Evolutionary conservation across 225 moss, liverwort and hornwort genomes (phyloP), one percentile per base, ranked within the genome.

Genomic region (Bryoerythrophyllum caledonicum): DNA sequence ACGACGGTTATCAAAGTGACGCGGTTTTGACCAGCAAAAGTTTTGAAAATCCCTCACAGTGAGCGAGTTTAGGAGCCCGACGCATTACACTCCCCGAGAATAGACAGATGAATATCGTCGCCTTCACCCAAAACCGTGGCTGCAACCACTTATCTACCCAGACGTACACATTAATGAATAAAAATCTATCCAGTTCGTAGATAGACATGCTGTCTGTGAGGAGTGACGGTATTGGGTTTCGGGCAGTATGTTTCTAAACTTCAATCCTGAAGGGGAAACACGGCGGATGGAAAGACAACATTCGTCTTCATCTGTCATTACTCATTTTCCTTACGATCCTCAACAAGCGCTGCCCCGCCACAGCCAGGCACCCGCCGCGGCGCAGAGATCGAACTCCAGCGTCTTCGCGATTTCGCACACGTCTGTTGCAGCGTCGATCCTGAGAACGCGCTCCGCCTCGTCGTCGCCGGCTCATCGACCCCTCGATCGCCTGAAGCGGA

Each of bases 351-450:
- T 49, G 48, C 48, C 35, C n/a, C 58, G 63, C 83, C 76, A 72
- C 67, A 72, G 79, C 79, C 72, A 76, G 71, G 38, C 51, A 20
- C 68, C n/a, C n/a, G n/a, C n/a, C n/a, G n/a, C n/a, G n/a, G n/a
- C n/a, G n/a, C n/a, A n/a, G 26, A 23, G 25, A 63, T 67, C 63
- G 24, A 43, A 72, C 63, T 24, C 59, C 63, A 59, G 63, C 64
- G 28, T 17, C 78, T 19, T 68, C 41, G 34, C 51, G 43, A 68
- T 68, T 24, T 69, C 11, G 17, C 51, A 63, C 63, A 5, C 52
- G 2, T 64, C 0, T 32, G 62, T 27, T 49, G 60, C 60, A 26
- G 28, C 48, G 54, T 23, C 16, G 75, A 75, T 75, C 83, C 67
- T 54, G 56, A 70, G 28, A 46, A 46, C 46, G 1, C 63, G 83